phyloP scores from a whole-genome alignment of 2,329 filamentous ascomycete species.

The Phialophora expanda region DNA sequence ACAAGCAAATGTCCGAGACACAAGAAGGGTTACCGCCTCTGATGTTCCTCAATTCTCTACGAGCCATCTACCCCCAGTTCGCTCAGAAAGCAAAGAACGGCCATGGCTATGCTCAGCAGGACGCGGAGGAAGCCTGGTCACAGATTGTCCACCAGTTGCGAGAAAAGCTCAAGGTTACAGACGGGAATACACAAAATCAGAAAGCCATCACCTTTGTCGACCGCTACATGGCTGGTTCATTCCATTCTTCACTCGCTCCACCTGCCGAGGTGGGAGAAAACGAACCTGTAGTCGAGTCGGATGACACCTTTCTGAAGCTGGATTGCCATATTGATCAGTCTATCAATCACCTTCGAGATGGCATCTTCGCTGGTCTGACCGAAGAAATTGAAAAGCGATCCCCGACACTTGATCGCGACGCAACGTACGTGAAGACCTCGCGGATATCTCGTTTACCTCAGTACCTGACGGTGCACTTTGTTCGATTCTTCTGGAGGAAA shows the following conservation, averaged over 20 bases:
- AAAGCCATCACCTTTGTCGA: conserved; percentile 77
- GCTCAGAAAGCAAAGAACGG: conserved; percentile 84
- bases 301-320: conserved; percentile 85
- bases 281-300: conserved; percentile 70
- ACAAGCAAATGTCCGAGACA: conserved; percentile 86
- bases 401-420: conserved; percentile 74
- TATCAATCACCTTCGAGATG: conserved; percentile 89
- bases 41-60: conserved; percentile 79
- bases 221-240: conserved; percentile 84
- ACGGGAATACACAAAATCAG: conserved; percentile 46
- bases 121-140: conserved; percentile 97
- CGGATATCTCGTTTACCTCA: conserved; percentile 88
- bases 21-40: conserved; percentile 85
- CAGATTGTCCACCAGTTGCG: conserved; percentile 86
- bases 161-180: conserved; percentile 71
- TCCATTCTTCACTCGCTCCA: conserved; percentile 79
- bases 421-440: conserved; percentile 87
- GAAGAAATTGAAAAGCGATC: conserved; percentile 94
- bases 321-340: conserved; percentile 91
- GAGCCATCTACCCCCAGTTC: conserved; percentile 85
- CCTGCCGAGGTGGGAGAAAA: conserved; percentile 73
- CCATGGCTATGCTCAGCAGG: conserved; percentile 91
- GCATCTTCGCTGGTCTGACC: conserved; percentile 77
- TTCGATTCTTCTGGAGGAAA: conserved; percentile 97
- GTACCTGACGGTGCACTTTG: conserved; percentile 95